Evolutionary conservation across 176 grass and related monocot species (phyloP).

Genomic region (Pontederia crassipes): DNA sequence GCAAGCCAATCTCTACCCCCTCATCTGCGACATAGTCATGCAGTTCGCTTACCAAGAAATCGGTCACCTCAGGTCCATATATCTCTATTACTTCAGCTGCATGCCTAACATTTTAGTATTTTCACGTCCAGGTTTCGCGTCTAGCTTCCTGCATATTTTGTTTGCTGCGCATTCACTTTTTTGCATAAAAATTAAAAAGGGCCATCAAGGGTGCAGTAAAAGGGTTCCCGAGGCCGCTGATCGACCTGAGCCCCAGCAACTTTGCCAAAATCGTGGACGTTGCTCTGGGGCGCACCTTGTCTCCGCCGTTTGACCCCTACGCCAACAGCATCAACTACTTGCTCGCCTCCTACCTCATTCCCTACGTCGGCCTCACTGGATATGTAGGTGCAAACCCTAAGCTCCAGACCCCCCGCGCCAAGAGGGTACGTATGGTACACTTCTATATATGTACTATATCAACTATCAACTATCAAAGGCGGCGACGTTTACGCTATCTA

Average conservation of each 20-base stretch:
- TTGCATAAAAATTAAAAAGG: conserved; percentile 13
- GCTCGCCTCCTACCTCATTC: conserved; percentile 76
- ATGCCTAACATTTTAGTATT: too few relatives aligned
- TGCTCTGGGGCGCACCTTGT: conserved; percentile 47
- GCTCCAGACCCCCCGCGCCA: conserved; percentile 54
- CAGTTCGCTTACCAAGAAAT: conserved; percentile 95
- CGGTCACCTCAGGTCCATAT: conserved; percentile 52
- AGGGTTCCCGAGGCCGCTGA: conserved; percentile 60
- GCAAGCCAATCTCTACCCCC: conserved; percentile 35
- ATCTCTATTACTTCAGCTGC: too few relatives aligned
- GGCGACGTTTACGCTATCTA: too few relatives aligned
- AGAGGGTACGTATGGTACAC: conserved; percentile 26
- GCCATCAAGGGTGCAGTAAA: conserved; percentile 62
- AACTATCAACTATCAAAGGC: neutral
- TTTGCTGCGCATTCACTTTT: too few relatives aligned
- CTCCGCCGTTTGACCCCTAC: conserved; percentile 84
- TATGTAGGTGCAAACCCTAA: conserved; percentile 86
- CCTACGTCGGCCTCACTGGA: conserved; percentile 87
- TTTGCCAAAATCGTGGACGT: conserved; percentile 68
- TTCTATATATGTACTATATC: too few relatives aligned
- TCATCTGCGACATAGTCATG: conserved; percentile 43
- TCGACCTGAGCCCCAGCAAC: conserved; percentile 56
- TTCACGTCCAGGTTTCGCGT: too few relatives aligned
- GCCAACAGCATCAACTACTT: conserved; percentile 75
- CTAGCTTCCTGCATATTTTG: too few relatives aligned